These are phyloP conservation scores for Alternaria solani DNA, from an alignment of 2,329 filamentous ascomycete genomes.

Conservation along the genomic window DNA sequence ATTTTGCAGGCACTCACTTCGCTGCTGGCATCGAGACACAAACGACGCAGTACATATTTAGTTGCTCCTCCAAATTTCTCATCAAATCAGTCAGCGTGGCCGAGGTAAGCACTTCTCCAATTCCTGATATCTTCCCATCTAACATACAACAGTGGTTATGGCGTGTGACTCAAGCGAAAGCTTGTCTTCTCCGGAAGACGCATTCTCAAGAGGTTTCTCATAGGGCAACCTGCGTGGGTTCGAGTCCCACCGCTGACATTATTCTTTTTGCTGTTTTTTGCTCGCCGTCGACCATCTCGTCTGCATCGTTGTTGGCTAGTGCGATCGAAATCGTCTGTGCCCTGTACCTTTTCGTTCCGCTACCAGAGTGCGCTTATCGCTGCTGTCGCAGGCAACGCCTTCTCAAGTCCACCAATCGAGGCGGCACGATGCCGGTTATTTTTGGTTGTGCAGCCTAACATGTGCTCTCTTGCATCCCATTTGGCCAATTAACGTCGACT, in stretches of 20 bases:
- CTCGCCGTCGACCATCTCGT: background rate
- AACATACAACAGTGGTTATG: too few species aligned
- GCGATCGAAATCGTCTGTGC: too few species aligned
- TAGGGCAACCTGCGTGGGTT: slow-evolving; percentile 16
- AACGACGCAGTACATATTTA: too few species aligned
- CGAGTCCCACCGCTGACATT: slow-evolving; percentile 13
- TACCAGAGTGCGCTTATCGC: background rate
- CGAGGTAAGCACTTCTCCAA: too few species aligned
- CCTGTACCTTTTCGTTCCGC: background rate
- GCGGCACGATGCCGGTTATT: background rate
- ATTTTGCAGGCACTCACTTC: too few species aligned
- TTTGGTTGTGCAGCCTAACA: background rate
- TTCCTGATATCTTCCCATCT: too few species aligned
- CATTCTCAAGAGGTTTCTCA: slow-evolving; percentile 9
- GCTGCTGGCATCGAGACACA: too few species aligned
- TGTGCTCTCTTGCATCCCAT: background rate
- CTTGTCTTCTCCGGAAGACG: slow-evolving; percentile 2
- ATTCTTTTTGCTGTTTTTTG: background rate
- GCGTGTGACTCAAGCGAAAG: slow-evolving; percentile 17
- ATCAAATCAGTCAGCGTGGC: background rate
- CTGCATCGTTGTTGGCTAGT: background rate
- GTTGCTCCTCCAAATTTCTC: too few species aligned
- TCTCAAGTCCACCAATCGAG: too few species aligned
- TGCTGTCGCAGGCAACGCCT: background rate
- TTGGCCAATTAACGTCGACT: background rate